Base-by-base conservation (phyloP, 2,329 filamentous ascomycete species). In the Fusarium pseudoanthophilum region DNA sequence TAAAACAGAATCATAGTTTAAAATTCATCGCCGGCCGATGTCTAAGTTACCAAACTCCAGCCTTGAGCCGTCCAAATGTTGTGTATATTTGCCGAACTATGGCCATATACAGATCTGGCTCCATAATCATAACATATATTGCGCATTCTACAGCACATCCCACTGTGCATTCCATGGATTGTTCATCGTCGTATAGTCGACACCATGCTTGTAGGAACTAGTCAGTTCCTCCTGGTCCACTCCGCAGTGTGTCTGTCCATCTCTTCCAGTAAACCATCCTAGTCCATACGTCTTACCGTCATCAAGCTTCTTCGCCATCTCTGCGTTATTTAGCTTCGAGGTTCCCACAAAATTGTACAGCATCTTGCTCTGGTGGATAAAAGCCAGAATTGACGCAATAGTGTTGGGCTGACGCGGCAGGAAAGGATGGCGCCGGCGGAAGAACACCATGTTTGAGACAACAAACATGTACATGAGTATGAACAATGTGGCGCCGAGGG, bases 291-390 rank as follows among this genome's bases (percentile, higher is more conserved):
- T 90, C 83, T 88, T 87, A n/a, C 88, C 82, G 15, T 80, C 82
- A 68, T 89, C 88, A 40, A 95, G 84, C 79, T 86, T 85, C 63
- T 81, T 81, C 72, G 87, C 89, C 90, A 94, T 93, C 78, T 90
- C 82, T 20, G 84, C 82, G 60, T 87, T 89, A 73, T 86, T 88
- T 57, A 91, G 82, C 81, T 89, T 89, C 69, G 91, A 88, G 28
- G 92, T 94, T 46, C 89, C 90, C 20, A 93, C 91, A 80, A 95
- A 95, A 77, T 90, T 89, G 71, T 90, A 91, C 51, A 95, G 83
- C 93, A 95, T 95, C 82, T 92, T 93, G 80, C 89, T 92, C 82
- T 94, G 92, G 81, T 95, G 91, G 67, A 95, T 92, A 78, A 92
- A 95, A 0, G 92, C 92, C 60, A 95, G 85, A 60, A 95, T 89